These are phyloP conservation scores for Aspergillus amoenus DNA, from an alignment of 2,329 filamentous ascomycete genomes.

Conservation along the genomic window DNA sequence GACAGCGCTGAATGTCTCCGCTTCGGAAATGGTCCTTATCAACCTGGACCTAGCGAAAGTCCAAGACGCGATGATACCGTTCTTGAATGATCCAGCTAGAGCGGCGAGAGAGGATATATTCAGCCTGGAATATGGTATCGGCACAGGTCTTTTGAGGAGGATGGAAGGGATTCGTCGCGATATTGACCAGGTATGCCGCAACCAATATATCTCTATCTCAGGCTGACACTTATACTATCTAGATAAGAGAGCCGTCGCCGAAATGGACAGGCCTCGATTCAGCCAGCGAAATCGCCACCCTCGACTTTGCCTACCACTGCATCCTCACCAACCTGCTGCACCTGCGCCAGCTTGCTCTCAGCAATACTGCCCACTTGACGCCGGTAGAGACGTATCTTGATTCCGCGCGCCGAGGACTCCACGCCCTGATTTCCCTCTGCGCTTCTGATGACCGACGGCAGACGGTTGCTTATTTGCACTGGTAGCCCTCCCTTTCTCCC, in stretches of 20 bases:
- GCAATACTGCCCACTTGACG: neutral
- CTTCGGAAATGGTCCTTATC: constrained; percentile 14
- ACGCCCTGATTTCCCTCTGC: constrained; percentile 18
- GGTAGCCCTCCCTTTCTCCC: neutral
- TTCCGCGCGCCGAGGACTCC: constrained; percentile 21
- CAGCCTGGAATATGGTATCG: neutral
- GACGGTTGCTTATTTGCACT: constrained; percentile 19
- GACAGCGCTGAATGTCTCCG: neutral
- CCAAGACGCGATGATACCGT: constrained; percentile 19
- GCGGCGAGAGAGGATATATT: neutral
- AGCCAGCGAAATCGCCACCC: constrained; percentile 19
- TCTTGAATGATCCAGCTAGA: neutral
- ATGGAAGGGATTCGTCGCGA: neutral
- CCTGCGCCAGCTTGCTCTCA: constrained; percentile 10
- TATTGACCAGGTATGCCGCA: neutral
- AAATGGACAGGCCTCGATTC: constrained; percentile 21
- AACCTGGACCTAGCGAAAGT: constrained; percentile 21
- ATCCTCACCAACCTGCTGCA: constrained; percentile 22
- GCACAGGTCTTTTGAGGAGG: neutral
- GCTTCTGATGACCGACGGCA: constrained; percentile 15
- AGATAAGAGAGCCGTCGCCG: constrained; percentile 16
- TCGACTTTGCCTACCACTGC: constrained; percentile 23
- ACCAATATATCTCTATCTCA: too few species aligned
- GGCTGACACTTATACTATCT: neutral
- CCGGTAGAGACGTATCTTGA: constrained; percentile 13